Conservation (phyloP, 352 stramenopile species). For the Thalassiosira mediterranea region DNA sequence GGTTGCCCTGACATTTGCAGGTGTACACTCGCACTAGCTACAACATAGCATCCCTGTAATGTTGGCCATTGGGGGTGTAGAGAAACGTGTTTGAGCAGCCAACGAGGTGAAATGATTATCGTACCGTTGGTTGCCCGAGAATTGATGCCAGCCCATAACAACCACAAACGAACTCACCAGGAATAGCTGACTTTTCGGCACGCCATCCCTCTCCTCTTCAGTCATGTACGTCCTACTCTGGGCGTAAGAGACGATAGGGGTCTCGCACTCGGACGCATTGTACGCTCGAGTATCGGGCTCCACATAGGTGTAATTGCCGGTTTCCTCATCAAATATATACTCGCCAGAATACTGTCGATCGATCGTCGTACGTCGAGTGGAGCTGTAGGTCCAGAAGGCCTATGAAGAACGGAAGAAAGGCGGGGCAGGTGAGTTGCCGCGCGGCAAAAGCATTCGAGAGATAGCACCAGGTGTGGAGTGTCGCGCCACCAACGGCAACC, state of each 20-base stretch:
- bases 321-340: background rate
- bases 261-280: constrained; percentile 25
- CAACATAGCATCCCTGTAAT: constrained; percentile 31
- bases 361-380: constrained; percentile 6
- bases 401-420: background rate
- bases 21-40: constrained; percentile 2
- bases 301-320: constrained; percentile 2
- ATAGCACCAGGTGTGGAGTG: too few species aligned
- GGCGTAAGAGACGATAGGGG: constrained; percentile 45
- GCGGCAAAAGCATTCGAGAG: too few species aligned
- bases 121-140: too few species aligned
- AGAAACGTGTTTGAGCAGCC: background rate
- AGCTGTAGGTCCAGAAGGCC: constrained; percentile 38
- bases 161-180: too few species aligned
- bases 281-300: background rate
- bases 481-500: too few species aligned
- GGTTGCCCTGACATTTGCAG: constrained; percentile 3
- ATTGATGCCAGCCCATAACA: too few species aligned
- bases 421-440: too few species aligned
- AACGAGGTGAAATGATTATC: too few species aligned
- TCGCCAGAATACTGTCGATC: too few species aligned
- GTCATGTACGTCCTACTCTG: constrained; percentile 35
- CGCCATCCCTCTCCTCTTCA: constrained; percentile 28
- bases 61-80: background rate
- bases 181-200: constrained; percentile 58